Conservation (phyloP, 345 rosid species). For the Lagerstroemia speciosa region DNA sequence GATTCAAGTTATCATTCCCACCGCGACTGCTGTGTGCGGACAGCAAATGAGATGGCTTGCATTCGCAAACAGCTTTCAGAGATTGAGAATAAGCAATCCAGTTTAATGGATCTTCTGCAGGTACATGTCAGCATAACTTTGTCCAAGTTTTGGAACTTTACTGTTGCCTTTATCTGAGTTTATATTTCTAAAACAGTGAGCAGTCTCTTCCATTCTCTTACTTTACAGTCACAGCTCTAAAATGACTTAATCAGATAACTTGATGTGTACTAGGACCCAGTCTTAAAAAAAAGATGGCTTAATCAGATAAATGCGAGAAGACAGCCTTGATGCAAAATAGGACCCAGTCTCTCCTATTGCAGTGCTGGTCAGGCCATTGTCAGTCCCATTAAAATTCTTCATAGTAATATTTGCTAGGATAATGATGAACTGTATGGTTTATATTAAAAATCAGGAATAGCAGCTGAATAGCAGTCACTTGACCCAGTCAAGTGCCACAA, state of each 20-base stretch:
- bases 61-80: slow-evolving; percentile 69
- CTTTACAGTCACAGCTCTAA: neutral
- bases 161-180: neutral
- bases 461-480: too few relatives aligned
- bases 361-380: neutral
- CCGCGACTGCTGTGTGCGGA: slow-evolving; percentile 51
- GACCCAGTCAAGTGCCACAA: neutral
- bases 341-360: neutral
- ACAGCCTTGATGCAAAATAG: neutral
- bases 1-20: slow-evolving; percentile 41
- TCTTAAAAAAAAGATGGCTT: neutral
- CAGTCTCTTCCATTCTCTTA: neutral
- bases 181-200: neutral
- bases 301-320: neutral
- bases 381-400: neutral
- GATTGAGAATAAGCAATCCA: slow-evolving; percentile 67
- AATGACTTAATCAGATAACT: neutral
- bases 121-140: slow-evolving; percentile 19
- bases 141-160: neutral
- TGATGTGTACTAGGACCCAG: neutral
- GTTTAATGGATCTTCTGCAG: slow-evolving; percentile 68
- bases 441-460: neutral
- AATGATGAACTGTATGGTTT: neutral
- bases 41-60: slow-evolving; percentile 54
- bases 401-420: neutral